Conservation (phyloP, 108 stramenopile genomes). For the Cyclotella cryptica region DNA sequence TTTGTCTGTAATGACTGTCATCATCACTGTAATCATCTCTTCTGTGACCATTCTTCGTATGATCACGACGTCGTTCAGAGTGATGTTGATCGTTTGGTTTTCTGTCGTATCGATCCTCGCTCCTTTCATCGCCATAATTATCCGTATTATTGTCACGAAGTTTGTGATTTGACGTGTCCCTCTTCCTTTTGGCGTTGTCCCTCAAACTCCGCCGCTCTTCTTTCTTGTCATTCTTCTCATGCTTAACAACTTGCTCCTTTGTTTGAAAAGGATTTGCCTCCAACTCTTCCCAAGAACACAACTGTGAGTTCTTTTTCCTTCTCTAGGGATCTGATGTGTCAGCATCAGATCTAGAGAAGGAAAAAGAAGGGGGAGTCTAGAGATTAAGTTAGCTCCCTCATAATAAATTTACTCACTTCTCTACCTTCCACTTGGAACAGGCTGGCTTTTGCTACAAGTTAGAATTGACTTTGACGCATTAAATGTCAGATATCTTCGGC, state of each 20-base stretch:
- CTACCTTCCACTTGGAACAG: too few relatives aligned
- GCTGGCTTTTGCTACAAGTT: too few relatives aligned
- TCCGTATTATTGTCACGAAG: too few relatives aligned
- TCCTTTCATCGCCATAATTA: slow-evolving; percentile 16
- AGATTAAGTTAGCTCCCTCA: too few relatives aligned
- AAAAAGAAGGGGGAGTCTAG: too few relatives aligned
- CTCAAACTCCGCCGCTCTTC: slow-evolving; percentile 2
- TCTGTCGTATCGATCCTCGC: not conserved
- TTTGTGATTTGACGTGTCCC: slow-evolving; percentile 8
- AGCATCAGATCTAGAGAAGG: too few relatives aligned
- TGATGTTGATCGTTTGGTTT: not conserved
- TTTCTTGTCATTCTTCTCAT: not conserved
- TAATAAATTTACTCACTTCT: too few relatives aligned
- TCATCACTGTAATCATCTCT: slow-evolving; percentile 7
- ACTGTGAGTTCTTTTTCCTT: too few relatives aligned
- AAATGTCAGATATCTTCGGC: too few relatives aligned
- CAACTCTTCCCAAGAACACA: slow-evolving; percentile 71
- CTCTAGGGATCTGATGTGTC: too few relatives aligned
- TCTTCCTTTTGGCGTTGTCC: not conserved
- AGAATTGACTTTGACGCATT: too few relatives aligned
- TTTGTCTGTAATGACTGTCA: slow-evolving; percentile 2
- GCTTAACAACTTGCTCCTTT: not conserved
- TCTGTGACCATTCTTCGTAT: slow-evolving; percentile 2
- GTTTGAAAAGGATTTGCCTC: slow-evolving; percentile 66
- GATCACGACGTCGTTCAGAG: not conserved